Conservation (phyloP, 176 grass and related monocot genomes). For the Secale cereale region DNA sequence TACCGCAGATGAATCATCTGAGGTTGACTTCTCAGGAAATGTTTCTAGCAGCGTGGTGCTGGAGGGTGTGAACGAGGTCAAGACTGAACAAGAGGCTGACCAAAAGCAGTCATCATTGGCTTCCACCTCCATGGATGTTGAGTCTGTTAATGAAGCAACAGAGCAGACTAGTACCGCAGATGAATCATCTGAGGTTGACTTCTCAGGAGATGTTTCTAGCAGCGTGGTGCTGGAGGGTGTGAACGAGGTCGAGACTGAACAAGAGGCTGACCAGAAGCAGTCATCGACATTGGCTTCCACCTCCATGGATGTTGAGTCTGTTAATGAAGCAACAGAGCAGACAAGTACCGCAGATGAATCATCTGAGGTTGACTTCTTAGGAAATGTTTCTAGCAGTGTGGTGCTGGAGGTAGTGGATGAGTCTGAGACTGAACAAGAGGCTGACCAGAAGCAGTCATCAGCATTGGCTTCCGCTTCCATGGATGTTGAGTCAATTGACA, state of each 20-base stretch:
- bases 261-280: slow-evolving; percentile 2
- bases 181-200: slow-evolving; percentile 6
- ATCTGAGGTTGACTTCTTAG: not conserved
- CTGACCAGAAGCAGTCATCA: slow-evolving; percentile 2
- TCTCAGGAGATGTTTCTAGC: not conserved
- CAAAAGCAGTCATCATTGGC: not conserved
- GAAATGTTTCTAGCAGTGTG: not conserved
- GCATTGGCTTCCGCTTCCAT: slow-evolving; percentile 3
- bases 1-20: not conserved
- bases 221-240: not conserved
- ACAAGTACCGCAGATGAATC: not conserved
- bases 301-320: slow-evolving; percentile 28
- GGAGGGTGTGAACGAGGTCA: not conserved
- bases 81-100: slow-evolving; percentile 7
- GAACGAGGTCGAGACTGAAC: slow-evolving; percentile 2
- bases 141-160: too few relatives aligned
- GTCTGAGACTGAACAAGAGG: slow-evolving; percentile 10
- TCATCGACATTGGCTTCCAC: not conserved
- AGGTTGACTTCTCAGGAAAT: not conserved
- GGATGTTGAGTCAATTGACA: slow-evolving; percentile 34
- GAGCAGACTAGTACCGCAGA: not conserved
- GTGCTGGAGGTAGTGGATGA: not conserved
- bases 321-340: slow-evolving; percentile 20
- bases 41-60: not conserved
- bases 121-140: slow-evolving; percentile 17